A percentile compares a stretch with the other conserved stretches of the same genome.
phyloP scores from a whole-genome alignment of 352 stramenopile genomes.

The Albugo candida region DNA sequence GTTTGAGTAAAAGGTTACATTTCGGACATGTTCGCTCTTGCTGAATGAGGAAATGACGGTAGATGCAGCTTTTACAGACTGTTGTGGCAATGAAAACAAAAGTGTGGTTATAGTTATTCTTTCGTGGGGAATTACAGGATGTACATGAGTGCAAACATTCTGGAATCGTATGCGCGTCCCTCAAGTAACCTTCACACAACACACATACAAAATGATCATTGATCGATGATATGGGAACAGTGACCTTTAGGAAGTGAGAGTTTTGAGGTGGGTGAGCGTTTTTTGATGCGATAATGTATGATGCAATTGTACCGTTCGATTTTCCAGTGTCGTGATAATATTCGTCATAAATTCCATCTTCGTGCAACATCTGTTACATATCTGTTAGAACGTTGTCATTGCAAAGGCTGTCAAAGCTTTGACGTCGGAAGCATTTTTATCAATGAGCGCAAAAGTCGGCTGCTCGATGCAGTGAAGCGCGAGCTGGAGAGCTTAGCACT shows the following conservation, averaged over 20 bases:
- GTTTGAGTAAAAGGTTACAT: slow-evolving; percentile 29
- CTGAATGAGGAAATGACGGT: slow-evolving; percentile 47
- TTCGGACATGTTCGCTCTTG: slow-evolving; percentile 34
- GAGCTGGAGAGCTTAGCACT: too few relatives aligned
- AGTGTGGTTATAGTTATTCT: background rate
- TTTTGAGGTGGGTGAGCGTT: too few relatives aligned
- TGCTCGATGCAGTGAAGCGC: too few relatives aligned
- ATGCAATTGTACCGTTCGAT: too few relatives aligned
- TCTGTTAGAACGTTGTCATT: too few relatives aligned
- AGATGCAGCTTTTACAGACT: slow-evolving; percentile 80
- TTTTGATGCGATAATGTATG: too few relatives aligned
- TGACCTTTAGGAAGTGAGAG: background rate
- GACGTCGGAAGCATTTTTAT: too few relatives aligned
- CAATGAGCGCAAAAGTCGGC: too few relatives aligned
- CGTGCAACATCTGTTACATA: too few relatives aligned
- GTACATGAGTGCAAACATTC: slow-evolving; percentile 70
- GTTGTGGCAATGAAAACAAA: background rate
- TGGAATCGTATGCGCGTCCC: slow-evolving; percentile 59
- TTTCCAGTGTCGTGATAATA: too few relatives aligned
- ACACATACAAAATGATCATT: slow-evolving; percentile 43
- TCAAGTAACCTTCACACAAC: slow-evolving; percentile 42
- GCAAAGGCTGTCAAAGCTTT: too few relatives aligned
- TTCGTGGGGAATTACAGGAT: slow-evolving; percentile 3
- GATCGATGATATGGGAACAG: slow-evolving; percentile 6
- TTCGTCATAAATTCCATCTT: too few relatives aligned